phyloP scores from a whole-genome alignment of 495 filamentous ascomycete genomes.

The Penicillium nucicola region DNA sequence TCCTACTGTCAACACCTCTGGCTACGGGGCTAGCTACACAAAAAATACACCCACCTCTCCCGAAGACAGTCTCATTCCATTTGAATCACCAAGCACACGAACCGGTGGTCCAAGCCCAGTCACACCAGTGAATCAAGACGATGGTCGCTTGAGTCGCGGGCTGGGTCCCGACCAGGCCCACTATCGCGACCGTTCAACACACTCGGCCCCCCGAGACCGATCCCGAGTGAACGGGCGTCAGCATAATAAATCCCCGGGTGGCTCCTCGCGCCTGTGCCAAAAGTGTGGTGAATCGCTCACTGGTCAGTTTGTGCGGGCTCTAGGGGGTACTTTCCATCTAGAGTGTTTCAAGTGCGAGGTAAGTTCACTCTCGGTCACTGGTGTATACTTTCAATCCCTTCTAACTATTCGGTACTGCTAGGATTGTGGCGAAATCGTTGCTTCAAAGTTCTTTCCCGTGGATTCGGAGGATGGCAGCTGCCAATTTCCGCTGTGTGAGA shows the following conservation, averaged over 20 bases:
- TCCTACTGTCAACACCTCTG: slow-evolving; percentile 40
- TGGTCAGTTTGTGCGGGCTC: slow-evolving; percentile 91
- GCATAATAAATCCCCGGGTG: slow-evolving; percentile 38
- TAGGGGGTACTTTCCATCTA: slow-evolving; percentile 90
- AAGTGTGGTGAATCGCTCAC: slow-evolving; percentile 84
- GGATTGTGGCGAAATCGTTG: slow-evolving; percentile 96
- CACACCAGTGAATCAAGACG: slow-evolving; percentile 31
- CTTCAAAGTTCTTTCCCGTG: slow-evolving; percentile 97
- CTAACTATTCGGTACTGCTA: slow-evolving; percentile 31
- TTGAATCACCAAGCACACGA: slow-evolving; percentile 41
- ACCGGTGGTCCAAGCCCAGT: slow-evolving; percentile 18
- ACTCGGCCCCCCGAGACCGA: slow-evolving; percentile 35
- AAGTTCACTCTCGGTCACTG: slow-evolving; percentile 34
- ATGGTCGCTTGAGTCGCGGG: slow-evolving; percentile 30
- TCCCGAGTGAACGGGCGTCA: slow-evolving; percentile 44
- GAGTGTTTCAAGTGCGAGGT: slow-evolving; percentile 98
- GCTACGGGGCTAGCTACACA: slow-evolving; percentile 35
- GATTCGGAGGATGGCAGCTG: slow-evolving; percentile 80
- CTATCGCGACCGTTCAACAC: slow-evolving; percentile 27
- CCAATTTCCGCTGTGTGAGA: slow-evolving; percentile 96
- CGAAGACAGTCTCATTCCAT: slow-evolving; percentile 41
- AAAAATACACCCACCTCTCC: slow-evolving; percentile 46
- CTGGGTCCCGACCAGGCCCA: slow-evolving; percentile 36
- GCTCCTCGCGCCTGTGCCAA: slow-evolving; percentile 64
- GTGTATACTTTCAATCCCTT: background rate